Percentiles rank a stretch among this genome's conserved stretches.
Evolutionary conservation across 2,329 filamentous ascomycete species (phyloP).

Genomic region (Pestalotiopsis sp.): DNA sequence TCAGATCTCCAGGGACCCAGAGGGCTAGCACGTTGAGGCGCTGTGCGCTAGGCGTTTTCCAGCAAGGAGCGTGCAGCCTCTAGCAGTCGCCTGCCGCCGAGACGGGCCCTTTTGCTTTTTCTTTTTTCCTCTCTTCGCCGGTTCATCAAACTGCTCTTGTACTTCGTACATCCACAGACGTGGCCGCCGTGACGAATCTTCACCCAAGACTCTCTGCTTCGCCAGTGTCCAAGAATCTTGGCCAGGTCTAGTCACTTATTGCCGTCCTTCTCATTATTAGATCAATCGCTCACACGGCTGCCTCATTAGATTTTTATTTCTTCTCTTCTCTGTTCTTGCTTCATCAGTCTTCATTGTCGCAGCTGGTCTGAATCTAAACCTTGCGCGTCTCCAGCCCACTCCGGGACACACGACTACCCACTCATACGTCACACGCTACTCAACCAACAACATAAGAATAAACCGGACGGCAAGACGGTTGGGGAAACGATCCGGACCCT

Average conservation of each 20-base stretch:
- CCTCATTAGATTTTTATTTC: not conserved
- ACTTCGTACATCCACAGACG: not conserved
- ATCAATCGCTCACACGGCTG: not conserved
- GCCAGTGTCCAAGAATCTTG: not conserved
- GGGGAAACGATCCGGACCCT: not conserved
- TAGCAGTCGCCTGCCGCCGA: not conserved
- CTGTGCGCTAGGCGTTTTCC: not conserved
- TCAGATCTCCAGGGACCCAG: not conserved
- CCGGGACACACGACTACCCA: not conserved
- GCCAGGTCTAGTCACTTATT: not conserved
- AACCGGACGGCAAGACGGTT: not conserved
- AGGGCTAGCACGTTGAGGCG: not conserved
- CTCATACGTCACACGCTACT: conserved; percentile 1
- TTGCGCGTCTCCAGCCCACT: not conserved
- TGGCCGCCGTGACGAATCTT: not conserved
- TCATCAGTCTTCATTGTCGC: not conserved
- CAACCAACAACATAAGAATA: not conserved
- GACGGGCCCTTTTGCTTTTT: not conserved
- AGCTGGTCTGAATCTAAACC: not conserved
- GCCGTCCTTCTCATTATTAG: not conserved
- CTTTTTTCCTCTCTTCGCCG: not conserved
- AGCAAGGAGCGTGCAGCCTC: not conserved
- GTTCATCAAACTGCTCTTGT: not conserved
- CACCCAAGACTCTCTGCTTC: not conserved
- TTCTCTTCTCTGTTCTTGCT: not conserved